Percentiles rank a stretch among this genome's conserved stretches.
Evolutionary conservation across 495 filamentous ascomycete species (phyloP).

Genomic region (Cercophora samala): DNA sequence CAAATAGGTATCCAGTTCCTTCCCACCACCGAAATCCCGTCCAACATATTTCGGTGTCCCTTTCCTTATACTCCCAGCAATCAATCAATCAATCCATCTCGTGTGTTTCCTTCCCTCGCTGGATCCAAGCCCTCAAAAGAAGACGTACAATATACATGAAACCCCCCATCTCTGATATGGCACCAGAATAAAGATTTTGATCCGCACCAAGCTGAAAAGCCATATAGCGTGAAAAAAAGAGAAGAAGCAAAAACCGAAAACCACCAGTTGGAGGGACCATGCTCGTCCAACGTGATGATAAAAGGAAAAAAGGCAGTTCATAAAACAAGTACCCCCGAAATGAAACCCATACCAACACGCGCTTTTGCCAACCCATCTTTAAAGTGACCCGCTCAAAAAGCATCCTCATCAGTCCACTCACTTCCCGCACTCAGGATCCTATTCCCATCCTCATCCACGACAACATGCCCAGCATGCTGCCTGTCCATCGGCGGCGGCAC

Average conservation of each 20-base stretch:
- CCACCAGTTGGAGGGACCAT: not conserved
- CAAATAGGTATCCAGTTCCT: not conserved
- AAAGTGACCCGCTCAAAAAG: conserved; percentile 32
- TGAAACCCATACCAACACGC: not conserved
- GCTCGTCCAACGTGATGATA: too few relatives aligned
- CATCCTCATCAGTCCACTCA: conserved; percentile 58
- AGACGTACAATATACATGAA: not conserved
- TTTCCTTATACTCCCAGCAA: not conserved
- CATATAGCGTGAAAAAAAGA: too few relatives aligned
- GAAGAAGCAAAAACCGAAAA: not conserved
- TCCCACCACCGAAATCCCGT: not conserved
- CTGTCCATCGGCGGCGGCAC: conserved; percentile 30
- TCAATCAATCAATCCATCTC: not conserved
- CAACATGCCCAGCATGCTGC: conserved; percentile 31
- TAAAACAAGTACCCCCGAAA: not conserved
- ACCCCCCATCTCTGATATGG: not conserved
- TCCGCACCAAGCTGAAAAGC: not conserved
- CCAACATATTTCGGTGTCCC: not conserved
- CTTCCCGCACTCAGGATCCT: conserved; percentile 47
- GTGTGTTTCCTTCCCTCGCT: not conserved
- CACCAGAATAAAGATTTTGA: not conserved
- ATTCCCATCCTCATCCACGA: conserved; percentile 47
- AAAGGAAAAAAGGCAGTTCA: not conserved
- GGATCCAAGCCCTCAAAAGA: not conserved
- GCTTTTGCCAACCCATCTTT: not conserved